phyloP scores from a whole-genome alignment of 495 filamentous ascomycete genomes.

The Aspergillus funiculosus region DNA sequence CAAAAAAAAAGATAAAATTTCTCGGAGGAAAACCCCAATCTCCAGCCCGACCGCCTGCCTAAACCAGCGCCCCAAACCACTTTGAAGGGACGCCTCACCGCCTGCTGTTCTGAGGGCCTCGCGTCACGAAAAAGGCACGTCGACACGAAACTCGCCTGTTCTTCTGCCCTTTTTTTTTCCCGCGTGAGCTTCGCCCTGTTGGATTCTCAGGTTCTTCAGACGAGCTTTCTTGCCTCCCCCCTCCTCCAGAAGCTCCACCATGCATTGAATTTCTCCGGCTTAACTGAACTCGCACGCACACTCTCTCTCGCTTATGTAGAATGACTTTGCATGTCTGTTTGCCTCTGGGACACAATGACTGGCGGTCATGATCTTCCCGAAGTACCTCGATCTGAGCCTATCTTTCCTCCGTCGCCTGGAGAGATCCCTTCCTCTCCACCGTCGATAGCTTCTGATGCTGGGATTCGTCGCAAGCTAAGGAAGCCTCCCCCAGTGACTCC shows the following conservation, averaged over 20 bases:
- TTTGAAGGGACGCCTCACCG: conserved; percentile 17
- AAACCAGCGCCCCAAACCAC: background rate
- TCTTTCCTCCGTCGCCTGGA: conserved; percentile 30
- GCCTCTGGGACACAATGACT: conserved; percentile 33
- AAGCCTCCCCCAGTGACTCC: conserved; percentile 60
- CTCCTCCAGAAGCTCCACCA: conserved; percentile 17
- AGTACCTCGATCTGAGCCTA: conserved; percentile 40
- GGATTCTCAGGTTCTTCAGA: no score
- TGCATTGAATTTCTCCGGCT: conserved; percentile 9
- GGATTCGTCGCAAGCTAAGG: conserved; percentile 36
- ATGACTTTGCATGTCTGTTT: conserved; percentile 21
- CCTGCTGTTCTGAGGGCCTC: conserved; percentile 14
- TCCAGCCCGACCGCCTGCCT: conserved; percentile 17
- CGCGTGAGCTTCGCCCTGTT: conserved; percentile 17
- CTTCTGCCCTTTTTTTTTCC: conserved; percentile 3
- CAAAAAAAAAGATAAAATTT: conserved; percentile 39
- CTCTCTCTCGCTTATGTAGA: conserved; percentile 18
- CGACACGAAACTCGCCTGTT: conserved; percentile 21
- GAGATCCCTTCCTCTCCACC: conserved; percentile 45
- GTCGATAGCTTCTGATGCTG: conserved; percentile 42
- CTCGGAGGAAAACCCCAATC: conserved; percentile 18
- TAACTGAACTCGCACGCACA: conserved; percentile 2
- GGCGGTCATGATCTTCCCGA: conserved; percentile 33
- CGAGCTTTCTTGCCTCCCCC: conserved; percentile 3
- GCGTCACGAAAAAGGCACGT: conserved; percentile 29